Evolutionary conservation across 352 stramenopile genomes (phyloP).

Genomic region (Globisporangium echinulatum): DNA sequence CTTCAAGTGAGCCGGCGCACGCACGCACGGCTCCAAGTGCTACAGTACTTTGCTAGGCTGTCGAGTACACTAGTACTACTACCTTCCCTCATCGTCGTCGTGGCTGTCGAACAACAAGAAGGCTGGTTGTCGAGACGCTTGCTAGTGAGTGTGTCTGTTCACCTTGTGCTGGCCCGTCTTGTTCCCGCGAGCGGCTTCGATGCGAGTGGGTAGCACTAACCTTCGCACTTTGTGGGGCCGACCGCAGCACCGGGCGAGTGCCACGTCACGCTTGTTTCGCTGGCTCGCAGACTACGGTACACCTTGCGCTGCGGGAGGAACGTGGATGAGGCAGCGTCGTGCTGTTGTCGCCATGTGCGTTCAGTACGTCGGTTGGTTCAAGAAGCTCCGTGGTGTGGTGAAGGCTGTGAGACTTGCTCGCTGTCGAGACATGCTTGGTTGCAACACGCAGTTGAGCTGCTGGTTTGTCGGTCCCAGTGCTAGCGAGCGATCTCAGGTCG

Average conservation of each 20-base stretch:
- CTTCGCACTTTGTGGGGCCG: neutral
- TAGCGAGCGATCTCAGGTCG: too few relatives aligned
- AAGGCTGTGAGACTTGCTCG: too few relatives aligned
- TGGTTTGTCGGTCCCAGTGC: too few relatives aligned
- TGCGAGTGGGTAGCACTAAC: neutral
- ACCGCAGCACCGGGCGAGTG: neutral
- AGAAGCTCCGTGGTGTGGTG: neutral
- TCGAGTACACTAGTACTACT: neutral
- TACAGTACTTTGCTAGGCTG: neutral
- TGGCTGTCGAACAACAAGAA: too few relatives aligned
- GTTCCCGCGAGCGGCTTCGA: neutral
- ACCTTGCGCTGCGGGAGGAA: neutral
- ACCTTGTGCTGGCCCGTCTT: too few relatives aligned
- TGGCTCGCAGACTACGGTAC: neutral
- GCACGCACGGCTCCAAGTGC: neutral
- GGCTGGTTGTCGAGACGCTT: too few relatives aligned
- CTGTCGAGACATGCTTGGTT: too few relatives aligned
- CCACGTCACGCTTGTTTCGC: neutral
- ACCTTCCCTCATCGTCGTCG: too few relatives aligned
- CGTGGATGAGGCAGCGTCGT: neutral
- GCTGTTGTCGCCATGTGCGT: neutral
- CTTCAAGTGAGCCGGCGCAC: constrained; percentile 13
- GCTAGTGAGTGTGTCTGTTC: too few relatives aligned
- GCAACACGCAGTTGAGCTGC: too few relatives aligned
- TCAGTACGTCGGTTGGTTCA: neutral